phyloP scores from a whole-genome alignment of 1,284 basidiomycete genomes.

The Anthracocystis setariae region DNA sequence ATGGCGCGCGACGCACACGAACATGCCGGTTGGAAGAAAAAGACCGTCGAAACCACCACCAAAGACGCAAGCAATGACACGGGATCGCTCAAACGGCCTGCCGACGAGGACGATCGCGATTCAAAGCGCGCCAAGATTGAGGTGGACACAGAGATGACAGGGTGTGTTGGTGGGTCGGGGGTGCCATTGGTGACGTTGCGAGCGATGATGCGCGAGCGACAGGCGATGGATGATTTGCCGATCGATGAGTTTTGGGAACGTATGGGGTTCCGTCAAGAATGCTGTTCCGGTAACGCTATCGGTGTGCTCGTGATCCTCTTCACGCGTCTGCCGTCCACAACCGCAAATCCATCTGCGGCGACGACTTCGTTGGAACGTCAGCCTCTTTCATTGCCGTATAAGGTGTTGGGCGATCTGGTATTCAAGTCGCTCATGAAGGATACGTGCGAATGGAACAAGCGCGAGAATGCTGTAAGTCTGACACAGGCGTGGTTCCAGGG shows the following conservation, averaged over 20 bases:
- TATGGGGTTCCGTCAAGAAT: constrained; percentile 66
- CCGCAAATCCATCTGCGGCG: background rate
- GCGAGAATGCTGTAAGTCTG: constrained; percentile 18
- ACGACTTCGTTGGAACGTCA: constrained; percentile 13
- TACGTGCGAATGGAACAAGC: constrained; percentile 57
- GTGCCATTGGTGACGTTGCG: constrained; percentile 42
- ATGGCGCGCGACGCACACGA: constrained; percentile 60
- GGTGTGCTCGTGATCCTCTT: constrained; percentile 61
- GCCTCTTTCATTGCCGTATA: constrained; percentile 51
- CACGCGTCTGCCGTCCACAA: constrained; percentile 18
- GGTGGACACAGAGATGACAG: background rate
- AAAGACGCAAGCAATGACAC: constrained; percentile 2
- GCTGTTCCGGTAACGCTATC: constrained; percentile 64
- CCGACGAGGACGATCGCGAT: background rate
- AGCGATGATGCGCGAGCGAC: constrained; percentile 52
- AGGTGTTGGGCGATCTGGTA: constrained; percentile 51
- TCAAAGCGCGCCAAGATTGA: constrained; percentile 19
- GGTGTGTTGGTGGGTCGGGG: background rate
- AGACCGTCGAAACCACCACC: background rate
- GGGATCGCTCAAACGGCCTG: background rate
- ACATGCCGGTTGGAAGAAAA: constrained; percentile 52
- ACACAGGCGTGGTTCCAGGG: constrained; percentile 50
- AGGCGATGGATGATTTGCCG: constrained; percentile 54
- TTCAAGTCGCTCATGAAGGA: constrained; percentile 59
- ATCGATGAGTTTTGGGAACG: constrained; percentile 65